Percentiles rank a stretch among this genome's conserved stretches.
These are phyloP conservation scores for Cystobasidium slooffiae DNA, from an alignment of 1,284 basidiomycete genomes.

Conservation along the genomic window DNA sequence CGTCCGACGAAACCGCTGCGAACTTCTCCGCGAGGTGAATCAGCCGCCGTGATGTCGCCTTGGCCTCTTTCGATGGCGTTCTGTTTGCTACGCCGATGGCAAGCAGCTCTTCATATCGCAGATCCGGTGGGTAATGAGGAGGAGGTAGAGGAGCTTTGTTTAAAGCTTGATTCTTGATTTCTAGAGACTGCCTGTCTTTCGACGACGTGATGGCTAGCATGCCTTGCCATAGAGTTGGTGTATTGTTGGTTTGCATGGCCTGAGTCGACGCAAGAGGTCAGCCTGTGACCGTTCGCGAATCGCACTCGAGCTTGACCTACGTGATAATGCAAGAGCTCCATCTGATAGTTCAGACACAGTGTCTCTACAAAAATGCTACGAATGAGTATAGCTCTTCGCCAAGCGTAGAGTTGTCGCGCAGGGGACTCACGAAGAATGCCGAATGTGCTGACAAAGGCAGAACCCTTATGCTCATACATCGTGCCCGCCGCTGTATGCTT, in stretches of 20 bases:
- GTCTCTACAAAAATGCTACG: conserved; percentile 64
- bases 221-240: conserved; percentile 40
- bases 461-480: background rate
- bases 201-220: conserved; percentile 16
- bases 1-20: background rate
- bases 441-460: conserved; percentile 10
- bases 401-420: background rate
- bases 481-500: background rate
- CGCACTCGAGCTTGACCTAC: conserved; percentile 57
- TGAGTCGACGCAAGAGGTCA: conserved; percentile 63
- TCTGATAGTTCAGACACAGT: conserved; percentile 80
- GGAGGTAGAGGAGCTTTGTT: conserved; percentile 9
- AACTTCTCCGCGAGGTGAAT: background rate
- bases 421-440: conserved; percentile 11
- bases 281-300: conserved; percentile 56
- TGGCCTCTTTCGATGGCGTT: background rate
- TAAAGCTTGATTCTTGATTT: conserved; percentile 21
- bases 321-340: conserved; percentile 79
- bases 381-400: background rate
- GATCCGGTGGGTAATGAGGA: conserved; percentile 12
- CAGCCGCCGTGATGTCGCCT: background rate
- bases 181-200: conserved; percentile 17
- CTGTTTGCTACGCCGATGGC: background rate
- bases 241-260: conserved; percentile 75
- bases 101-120: conserved; percentile 20